Percentiles rank a stretch among this genome's conserved stretches.
These are phyloP conservation scores for Pythium guiyangense DNA, from an alignment of 352 stramenopile genomes.

Conservation along the genomic window DNA sequence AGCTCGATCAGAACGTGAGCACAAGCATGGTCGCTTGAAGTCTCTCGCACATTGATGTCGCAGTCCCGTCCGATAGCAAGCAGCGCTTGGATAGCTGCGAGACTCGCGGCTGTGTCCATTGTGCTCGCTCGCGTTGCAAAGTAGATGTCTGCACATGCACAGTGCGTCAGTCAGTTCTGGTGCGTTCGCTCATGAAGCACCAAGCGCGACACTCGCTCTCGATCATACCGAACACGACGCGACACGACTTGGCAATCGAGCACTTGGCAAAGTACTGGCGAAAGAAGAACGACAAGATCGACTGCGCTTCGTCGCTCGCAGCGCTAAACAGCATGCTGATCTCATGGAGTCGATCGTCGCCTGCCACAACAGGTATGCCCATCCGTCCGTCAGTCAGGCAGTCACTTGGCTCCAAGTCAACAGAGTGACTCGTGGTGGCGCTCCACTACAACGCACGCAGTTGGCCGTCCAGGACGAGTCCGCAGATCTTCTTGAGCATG, in stretches of 20 bases:
- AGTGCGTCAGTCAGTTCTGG: too few relatives aligned
- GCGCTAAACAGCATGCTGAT: slow-evolving; percentile 1
- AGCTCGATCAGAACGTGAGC: background rate
- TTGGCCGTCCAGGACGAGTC: slow-evolving; percentile 4
- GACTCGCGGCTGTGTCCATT: background rate
- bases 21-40: background rate
- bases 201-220: too few relatives aligned
- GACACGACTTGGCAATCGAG: background rate
- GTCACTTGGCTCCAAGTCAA: too few relatives aligned
- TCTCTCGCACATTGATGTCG: background rate
- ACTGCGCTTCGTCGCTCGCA: background rate
- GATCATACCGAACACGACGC: background rate
- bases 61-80: background rate
- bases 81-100: background rate
- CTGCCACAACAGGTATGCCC: background rate
- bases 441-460: slow-evolving; percentile 1
- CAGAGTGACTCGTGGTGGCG: background rate
- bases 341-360: slow-evolving; percentile 2
- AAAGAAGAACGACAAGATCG: slow-evolving; percentile 7
- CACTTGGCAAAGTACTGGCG: slow-evolving; percentile 12
- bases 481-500: slow-evolving; percentile 2
- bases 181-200: too few relatives aligned
- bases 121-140: background rate
- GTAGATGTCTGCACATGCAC: background rate
- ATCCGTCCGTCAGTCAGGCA: too few relatives aligned